phyloP scores from a whole-genome alignment of 352 stramenopile genomes.

The Elongisporangium prolatum region DNA sequence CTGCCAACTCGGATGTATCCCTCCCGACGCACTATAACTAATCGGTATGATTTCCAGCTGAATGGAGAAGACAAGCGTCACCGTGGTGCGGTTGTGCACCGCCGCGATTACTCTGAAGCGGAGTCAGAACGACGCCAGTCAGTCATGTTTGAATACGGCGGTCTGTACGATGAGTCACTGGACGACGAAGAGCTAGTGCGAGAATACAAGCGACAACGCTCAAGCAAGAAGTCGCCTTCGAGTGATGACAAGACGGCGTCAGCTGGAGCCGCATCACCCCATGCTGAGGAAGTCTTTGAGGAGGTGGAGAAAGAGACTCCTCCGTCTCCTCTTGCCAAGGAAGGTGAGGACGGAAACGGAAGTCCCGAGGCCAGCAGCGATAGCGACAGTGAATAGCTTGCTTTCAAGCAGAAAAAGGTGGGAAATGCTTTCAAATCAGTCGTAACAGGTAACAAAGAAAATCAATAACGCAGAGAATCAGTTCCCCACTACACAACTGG shows the following conservation, averaged over 20 bases:
- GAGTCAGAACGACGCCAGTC: slow-evolving; percentile 54
- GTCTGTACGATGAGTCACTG: slow-evolving; percentile 59
- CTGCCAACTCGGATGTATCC: not conserved
- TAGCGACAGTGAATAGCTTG: slow-evolving; percentile 61
- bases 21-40: not conserved
- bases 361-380: slow-evolving; percentile 72
- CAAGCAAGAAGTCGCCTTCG: slow-evolving; percentile 13
- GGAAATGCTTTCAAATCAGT: not conserved
- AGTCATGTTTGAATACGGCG: slow-evolving; percentile 59
- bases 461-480: not conserved
- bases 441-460: not conserved
- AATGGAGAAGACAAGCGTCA: slow-evolving; percentile 75
- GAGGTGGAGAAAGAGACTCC: slow-evolving; percentile 46
- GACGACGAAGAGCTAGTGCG: slow-evolving; percentile 61
- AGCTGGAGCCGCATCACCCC: not conserved
- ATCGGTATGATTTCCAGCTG: slow-evolving; percentile 22
- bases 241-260: slow-evolving; percentile 2
- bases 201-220: slow-evolving; percentile 57
- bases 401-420: not conserved
- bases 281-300: slow-evolving; percentile 4
- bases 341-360: slow-evolving; percentile 27
- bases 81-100: slow-evolving; percentile 69
- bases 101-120: slow-evolving; percentile 64
- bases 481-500: no score
- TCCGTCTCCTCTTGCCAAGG: slow-evolving; percentile 17